A percentile compares a stretch with the other conserved stretches of the same genome.
phyloP scores from a whole-genome alignment of 768 basidiomycete species.

The Hygrocybe coccinea region DNA sequence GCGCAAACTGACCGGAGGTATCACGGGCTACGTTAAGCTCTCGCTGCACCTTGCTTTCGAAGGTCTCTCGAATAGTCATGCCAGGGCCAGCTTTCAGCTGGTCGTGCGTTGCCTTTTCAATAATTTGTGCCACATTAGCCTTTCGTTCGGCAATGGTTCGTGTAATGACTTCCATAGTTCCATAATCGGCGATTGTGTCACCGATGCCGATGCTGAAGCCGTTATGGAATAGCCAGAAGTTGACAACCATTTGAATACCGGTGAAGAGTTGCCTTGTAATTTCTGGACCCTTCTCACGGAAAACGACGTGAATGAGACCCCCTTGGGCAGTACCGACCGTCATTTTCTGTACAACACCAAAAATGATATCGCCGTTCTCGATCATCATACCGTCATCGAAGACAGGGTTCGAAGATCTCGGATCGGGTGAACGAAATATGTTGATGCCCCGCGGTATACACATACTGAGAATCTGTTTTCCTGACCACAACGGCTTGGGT shows the following conservation, averaged over 20 bases:
- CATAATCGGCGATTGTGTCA: slow-evolving; percentile 90
- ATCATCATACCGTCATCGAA: slow-evolving; percentile 93
- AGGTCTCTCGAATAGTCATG: slow-evolving; percentile 99
- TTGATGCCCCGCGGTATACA: slow-evolving; percentile 95
- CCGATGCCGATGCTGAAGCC: slow-evolving; percentile 99
- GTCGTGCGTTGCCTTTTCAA: slow-evolving; percentile 81
- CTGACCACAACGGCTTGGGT: slow-evolving; percentile 96
- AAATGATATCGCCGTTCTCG: slow-evolving; percentile 94
- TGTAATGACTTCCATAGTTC: slow-evolving; percentile 84
- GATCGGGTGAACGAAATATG: slow-evolving; percentile 75
- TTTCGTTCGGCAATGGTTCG: slow-evolving; percentile 79
- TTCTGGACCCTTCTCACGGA: slow-evolving; percentile 95
- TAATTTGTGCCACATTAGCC: slow-evolving; percentile 68
- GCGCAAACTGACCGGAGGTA: slow-evolving; percentile 91
- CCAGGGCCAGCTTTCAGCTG: slow-evolving; percentile 85
- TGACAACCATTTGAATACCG: slow-evolving; percentile 91
- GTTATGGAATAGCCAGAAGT: slow-evolving; percentile 98
- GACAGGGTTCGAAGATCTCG: slow-evolving; percentile 73
- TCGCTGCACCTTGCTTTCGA: slow-evolving; percentile 88
- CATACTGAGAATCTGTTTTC: slow-evolving; percentile 92
- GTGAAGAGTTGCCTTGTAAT: slow-evolving; percentile 87
- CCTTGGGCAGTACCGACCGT: slow-evolving; percentile 96
- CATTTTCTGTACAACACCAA: slow-evolving; percentile 96
- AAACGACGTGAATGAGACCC: slow-evolving; percentile 92
- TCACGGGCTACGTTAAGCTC: slow-evolving; percentile 95